phyloP scores from a whole-genome alignment of 768 basidiomycete species.

The Russula emetica region DNA sequence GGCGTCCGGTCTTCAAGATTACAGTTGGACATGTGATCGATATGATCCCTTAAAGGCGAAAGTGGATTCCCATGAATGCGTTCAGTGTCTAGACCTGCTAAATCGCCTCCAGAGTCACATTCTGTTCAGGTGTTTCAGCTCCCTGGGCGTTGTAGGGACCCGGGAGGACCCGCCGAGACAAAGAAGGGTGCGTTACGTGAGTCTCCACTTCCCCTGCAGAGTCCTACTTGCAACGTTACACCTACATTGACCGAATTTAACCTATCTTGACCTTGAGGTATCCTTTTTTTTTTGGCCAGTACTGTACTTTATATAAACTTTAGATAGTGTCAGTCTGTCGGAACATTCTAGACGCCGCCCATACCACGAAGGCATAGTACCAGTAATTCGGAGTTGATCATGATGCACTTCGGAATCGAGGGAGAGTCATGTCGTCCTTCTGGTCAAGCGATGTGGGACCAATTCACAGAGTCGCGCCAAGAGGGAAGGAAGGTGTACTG shows the following conservation, averaged over 20 bases:
- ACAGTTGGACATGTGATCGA: neutral
- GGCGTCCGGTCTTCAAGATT: neutral
- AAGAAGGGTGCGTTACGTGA: neutral
- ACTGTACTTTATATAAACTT: neutral
- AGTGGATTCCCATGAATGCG: neutral
- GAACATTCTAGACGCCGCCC: neutral
- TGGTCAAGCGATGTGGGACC: too few relatives aligned
- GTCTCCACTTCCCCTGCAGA: neutral
- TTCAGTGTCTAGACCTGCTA: neutral
- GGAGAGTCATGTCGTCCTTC: too few relatives aligned
- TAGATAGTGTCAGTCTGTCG: neutral
- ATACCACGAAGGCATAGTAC: neutral
- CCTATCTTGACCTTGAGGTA: neutral
- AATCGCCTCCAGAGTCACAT: neutral
- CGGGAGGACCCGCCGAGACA: neutral
- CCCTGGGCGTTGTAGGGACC: neutral
- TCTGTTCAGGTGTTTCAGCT: neutral
- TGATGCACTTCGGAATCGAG: too few relatives aligned
- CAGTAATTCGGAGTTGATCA: neutral
- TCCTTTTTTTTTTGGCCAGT: neutral
- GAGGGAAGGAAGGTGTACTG: too few relatives aligned
- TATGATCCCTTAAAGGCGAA: neutral
- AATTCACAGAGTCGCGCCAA: too few relatives aligned
- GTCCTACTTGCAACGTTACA: neutral
- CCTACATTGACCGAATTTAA: neutral